Evolutionary conservation across 345 rosid genomes (phyloP), one percentile per base, ranked within the genome.

Genomic region (Eucalyptus cloeziana): DNA sequence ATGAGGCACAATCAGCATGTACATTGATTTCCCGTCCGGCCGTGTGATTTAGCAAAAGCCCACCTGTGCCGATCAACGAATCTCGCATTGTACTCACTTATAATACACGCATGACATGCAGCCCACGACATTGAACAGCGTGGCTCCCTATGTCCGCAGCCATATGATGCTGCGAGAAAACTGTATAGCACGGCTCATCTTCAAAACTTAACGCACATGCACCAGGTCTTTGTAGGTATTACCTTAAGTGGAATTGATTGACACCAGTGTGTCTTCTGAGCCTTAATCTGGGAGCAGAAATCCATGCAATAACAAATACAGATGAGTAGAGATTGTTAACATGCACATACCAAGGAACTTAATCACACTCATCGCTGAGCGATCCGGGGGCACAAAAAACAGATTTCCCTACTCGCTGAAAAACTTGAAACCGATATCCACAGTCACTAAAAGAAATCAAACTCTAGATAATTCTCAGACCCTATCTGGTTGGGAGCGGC

Each of bases 391-490:
- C 90, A 91, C 91, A 76, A 76, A 33, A 88, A 91, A 89, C 93
- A 91, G 85, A 91, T 91, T 90, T 92, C 91, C 88, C 89, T 89
- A 90, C 79, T 94, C 92, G 90, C 91, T 88, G 62, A 56, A 86
- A 88, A 93, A 91, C 88, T 90, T 47, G 92, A 89, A 90, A 85
- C 81, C 67, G 88, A 87, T 88, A 89, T 45, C 87, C 49, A 86
- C 51, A 40, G 76, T 56, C 13, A 52, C 97, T 95, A 96, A 93
- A 97, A 95, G 97, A 95, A 97, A 94, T 96, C 99, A 89, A 95
- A 96, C 91, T 97, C 98, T 89, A 96, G 94, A 94, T 95, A 96
- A 91, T 95, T 96, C 90, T 94, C 96, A 69, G 97, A 94, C 91
- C 95, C 97, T 93, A 92, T 96, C 91, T 93, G 92, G 90, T 58